Base-by-base conservation (phyloP, 345 rosid genomes). In the Bruguiera parviflora region DNA sequence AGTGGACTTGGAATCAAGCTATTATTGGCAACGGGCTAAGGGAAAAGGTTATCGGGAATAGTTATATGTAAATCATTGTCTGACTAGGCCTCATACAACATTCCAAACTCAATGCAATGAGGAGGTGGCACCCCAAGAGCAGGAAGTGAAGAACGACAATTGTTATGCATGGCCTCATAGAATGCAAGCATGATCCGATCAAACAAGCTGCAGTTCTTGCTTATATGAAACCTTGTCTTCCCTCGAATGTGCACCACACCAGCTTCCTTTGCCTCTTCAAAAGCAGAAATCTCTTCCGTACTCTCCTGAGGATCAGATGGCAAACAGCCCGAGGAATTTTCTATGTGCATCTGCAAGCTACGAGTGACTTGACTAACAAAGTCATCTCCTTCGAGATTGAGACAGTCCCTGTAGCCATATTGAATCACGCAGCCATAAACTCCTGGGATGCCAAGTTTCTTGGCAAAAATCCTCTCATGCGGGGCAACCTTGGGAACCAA, bases 81-180 rank as follows among this genome's bases (percentile, higher is more conserved):
- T 53, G 9, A 70, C 81, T 71, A 88, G 52, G 85, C 90, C 70
- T 86, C 89, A 4, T 88, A 86, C 4, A 84, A 77, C 93, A 88
- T 86, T 56, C 89, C 90, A 2, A 88, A 88, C 66, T 88, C 90
- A 22, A 84, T 84, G 4, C 84, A 77, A 43, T 86, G 85, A 5
- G 73, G 69, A 21, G 72, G 74, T 0, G 86, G 88, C 72, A 84
- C 77, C 46, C 86, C 87, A 19, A 88, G 70, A 28, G 84, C 81
- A 28, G 90, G 93, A 63, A 88, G 76, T 9, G 89, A 84, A 19
- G 93, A 79, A 75, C 93, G 83, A 24, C 89, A 86, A 51, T 88
- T 88, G 61, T 74, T 72, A 56, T 86, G 89, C 84, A 88, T 35
- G 37, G 82, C 79, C 73, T 86, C 89, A 65, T 86, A 88, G 69